phyloP scores from a whole-genome alignment of 257 asterid genomes.

The Forsythia viridissima region DNA sequence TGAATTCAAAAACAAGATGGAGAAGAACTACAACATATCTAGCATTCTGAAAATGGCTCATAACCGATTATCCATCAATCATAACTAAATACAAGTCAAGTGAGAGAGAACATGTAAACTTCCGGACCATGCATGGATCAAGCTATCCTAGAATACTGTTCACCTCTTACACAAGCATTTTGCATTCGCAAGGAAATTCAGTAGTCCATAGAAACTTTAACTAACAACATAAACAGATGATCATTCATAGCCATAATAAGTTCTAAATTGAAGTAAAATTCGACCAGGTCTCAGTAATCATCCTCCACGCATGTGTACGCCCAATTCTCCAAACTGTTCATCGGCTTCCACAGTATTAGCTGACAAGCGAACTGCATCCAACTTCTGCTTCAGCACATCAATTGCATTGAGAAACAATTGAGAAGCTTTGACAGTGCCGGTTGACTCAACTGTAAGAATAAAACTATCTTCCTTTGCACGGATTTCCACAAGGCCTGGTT shows the following conservation, averaged over 20 bases:
- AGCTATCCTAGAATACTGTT: neutral
- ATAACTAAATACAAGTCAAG: neutral
- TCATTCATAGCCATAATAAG: constrained; percentile 19
- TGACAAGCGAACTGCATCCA: constrained; percentile 93
- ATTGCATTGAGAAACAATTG: constrained; percentile 84
- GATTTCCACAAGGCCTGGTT: constrained; percentile 81
- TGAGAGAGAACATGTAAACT: neutral
- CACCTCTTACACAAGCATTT: constrained; percentile 1
- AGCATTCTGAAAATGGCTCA: neutral
- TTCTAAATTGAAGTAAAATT: neutral
- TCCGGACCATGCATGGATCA: neutral
- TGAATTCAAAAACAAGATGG: neutral
- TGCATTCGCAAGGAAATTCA: constrained; percentile 12
- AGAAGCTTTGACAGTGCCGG: constrained; percentile 89
- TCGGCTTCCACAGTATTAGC: constrained; percentile 97
- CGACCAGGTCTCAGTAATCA: constrained; percentile 29
- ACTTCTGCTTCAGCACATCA: constrained; percentile 80
- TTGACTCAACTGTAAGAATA: constrained; percentile 86
- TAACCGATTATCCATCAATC: constrained; percentile 2
- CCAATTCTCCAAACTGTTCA: constrained; percentile 96
- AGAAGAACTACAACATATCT: neutral
- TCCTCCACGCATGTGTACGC: constrained; percentile 98
- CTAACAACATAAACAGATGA: constrained; percentile 26
- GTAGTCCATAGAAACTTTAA: constrained; percentile 1
- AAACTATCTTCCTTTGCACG: constrained; percentile 90